Conservation (phyloP, 495 filamentous ascomycete species). For the Penicillium robsamsonii region DNA sequence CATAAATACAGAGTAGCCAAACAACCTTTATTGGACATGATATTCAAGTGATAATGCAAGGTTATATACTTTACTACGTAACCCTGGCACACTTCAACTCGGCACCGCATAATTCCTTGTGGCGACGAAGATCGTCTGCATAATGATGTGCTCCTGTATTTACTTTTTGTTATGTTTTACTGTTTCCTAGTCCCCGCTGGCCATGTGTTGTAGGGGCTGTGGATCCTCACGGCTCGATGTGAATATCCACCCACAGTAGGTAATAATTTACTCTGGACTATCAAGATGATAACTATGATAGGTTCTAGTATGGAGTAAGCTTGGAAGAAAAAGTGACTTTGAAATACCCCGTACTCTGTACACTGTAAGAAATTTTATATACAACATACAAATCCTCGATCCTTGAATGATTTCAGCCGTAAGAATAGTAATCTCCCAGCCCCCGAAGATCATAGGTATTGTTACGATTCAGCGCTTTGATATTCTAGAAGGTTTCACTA, state of each 20-base stretch:
- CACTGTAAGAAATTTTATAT: not conserved
- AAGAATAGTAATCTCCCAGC: not conserved
- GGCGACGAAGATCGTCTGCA: not conserved
- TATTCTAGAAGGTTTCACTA: not conserved
- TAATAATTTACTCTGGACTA: not conserved
- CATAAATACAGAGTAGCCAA: not conserved
- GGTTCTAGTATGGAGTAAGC: not conserved
- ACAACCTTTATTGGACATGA: not conserved
- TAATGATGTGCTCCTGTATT: not conserved
- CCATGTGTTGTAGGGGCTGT: not conserved
- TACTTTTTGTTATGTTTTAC: not conserved
- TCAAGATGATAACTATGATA: not conserved
- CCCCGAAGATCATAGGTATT: not conserved
- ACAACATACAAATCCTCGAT: not conserved
- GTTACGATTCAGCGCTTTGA: not conserved
- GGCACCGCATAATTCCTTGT: not conserved
- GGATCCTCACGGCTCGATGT: not conserved
- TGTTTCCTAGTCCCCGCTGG: not conserved
- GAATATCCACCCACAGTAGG: not conserved
- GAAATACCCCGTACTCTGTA: not conserved
- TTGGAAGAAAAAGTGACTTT: not conserved
- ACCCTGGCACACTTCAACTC: not conserved
- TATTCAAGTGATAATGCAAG: not conserved
- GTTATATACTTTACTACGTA: not conserved
- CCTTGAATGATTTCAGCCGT: not conserved